Evolutionary conservation across 106 monocot species (phyloP).

Genomic region (Phalaenopsis aphrodite): DNA sequence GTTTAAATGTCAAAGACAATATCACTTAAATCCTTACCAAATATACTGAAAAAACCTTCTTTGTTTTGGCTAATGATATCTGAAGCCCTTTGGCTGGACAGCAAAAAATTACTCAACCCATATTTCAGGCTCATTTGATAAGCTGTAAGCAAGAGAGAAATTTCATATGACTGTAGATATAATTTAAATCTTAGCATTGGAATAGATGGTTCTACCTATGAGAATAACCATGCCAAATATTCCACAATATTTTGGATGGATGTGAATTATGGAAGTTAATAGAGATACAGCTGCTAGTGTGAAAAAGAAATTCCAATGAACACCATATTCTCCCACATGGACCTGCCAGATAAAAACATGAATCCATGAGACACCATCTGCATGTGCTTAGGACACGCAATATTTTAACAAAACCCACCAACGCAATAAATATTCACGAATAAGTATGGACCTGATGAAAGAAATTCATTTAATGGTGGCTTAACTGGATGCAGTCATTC

Average conservation of each 20-base stretch:
- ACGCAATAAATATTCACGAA: neutral
- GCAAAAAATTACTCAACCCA: conserved; percentile 2
- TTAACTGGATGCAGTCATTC: neutral
- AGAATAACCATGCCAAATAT: conserved; percentile 59
- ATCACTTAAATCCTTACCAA: conserved; percentile 2
- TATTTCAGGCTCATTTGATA: conserved; percentile 6
- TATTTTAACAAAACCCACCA: neutral
- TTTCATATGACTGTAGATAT: neutral
- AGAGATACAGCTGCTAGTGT: conserved; percentile 87
- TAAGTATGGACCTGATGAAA: neutral
- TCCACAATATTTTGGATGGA: conserved; percentile 79
- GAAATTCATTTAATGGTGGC: no score
- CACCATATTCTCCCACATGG: conserved; percentile 96
- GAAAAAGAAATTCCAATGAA: conserved; percentile 99
- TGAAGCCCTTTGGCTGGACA: neutral
- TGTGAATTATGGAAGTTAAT: conserved; percentile 51
- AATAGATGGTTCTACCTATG: conserved; percentile 38
- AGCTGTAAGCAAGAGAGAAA: conserved; percentile 4
- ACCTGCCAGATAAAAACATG: conserved; percentile 40
- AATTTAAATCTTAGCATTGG: neutral
- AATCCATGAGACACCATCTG: neutral
- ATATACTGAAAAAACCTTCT: conserved; percentile 9
- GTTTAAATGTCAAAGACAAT: neutral
- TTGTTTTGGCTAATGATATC: conserved; percentile 10
- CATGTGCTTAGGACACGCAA: neutral